Evolutionary conservation across 2,329 filamentous ascomycete species (phyloP).

Genomic region (Zymoseptoria passerinii): DNA sequence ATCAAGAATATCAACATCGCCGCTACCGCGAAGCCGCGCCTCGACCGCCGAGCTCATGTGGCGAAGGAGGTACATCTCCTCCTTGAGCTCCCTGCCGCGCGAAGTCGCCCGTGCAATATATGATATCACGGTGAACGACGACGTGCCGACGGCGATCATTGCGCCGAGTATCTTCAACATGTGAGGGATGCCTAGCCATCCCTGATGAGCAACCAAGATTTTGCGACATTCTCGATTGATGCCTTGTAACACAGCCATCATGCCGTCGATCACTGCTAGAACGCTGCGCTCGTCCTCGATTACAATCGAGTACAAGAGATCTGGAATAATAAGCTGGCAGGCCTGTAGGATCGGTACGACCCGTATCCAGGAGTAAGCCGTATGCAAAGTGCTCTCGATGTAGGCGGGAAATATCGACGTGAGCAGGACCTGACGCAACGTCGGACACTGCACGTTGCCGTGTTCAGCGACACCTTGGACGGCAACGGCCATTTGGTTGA

Average conservation of each 20-base stretch:
- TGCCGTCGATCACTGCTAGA: constrained; percentile 9
- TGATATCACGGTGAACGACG: constrained; percentile 8
- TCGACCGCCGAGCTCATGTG: not conserved
- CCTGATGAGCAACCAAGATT: constrained; percentile 3
- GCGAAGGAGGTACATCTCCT: constrained; percentile 5
- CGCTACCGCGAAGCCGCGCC: not conserved
- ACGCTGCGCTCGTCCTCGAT: constrained; percentile 35
- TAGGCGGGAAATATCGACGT: constrained; percentile 51
- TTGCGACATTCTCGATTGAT: constrained; percentile 10
- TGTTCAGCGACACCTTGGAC: constrained; percentile 39
- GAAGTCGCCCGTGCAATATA: constrained; percentile 8
- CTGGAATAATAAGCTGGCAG: constrained; percentile 34
- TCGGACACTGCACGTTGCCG: constrained; percentile 30
- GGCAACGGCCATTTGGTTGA: constrained; percentile 45
- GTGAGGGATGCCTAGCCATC: constrained; percentile 11
- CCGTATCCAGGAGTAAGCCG: constrained; percentile 44
- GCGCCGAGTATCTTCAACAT: constrained; percentile 6
- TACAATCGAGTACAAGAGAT: constrained; percentile 40
- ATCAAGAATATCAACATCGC: not conserved
- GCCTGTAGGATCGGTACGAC: constrained; percentile 46
- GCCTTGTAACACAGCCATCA: constrained; percentile 11
- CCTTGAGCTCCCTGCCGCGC: constrained; percentile 1
- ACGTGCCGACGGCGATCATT: constrained; percentile 12
- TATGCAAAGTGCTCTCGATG: constrained; percentile 41
- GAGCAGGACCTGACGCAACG: constrained; percentile 45